These are phyloP conservation scores for Spinellus fusiger DNA, from an alignment of 192 early-diverging fungal genomes.

Conservation along the genomic window DNA sequence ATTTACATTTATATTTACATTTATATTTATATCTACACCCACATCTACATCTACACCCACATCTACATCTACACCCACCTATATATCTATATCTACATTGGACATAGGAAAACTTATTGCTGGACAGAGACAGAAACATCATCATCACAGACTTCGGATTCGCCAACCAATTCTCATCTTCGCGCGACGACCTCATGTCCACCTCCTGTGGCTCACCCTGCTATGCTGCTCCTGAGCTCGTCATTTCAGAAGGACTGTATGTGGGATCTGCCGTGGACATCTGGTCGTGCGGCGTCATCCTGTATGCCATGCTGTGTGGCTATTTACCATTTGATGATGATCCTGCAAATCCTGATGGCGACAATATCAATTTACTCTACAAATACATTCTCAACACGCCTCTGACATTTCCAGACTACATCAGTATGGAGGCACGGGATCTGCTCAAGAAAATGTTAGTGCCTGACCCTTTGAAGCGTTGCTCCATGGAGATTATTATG, in stretches of 20 bases:
- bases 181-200: conserved; percentile 75
- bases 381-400: conserved; percentile 79
- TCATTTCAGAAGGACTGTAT: conserved; percentile 94
- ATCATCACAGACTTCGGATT: conserved; percentile 99
- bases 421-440: conserved; percentile 69
- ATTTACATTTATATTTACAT: neutral
- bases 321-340: conserved; percentile 90
- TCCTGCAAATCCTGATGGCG: conserved; percentile 82
- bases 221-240: conserved; percentile 98
- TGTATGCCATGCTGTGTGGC: conserved; percentile 89
- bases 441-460: conserved; percentile 86
- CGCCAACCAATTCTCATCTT: conserved; percentile 79
- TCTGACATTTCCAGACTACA: conserved; percentile 83
- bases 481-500: conserved; percentile 71
- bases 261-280: conserved; percentile 95
- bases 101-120: conserved; percentile 69
- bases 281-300: conserved; percentile 97
- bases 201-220: conserved; percentile 98
- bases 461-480: conserved; percentile 76
- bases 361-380: conserved; percentile 82
- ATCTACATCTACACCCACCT: neutral
- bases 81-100: neutral
- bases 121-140: conserved; percentile 88
- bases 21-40: neutral
- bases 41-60: neutral